Base-by-base conservation (phyloP, 257 asterid genomes). In the Avicennia marina region DNA sequence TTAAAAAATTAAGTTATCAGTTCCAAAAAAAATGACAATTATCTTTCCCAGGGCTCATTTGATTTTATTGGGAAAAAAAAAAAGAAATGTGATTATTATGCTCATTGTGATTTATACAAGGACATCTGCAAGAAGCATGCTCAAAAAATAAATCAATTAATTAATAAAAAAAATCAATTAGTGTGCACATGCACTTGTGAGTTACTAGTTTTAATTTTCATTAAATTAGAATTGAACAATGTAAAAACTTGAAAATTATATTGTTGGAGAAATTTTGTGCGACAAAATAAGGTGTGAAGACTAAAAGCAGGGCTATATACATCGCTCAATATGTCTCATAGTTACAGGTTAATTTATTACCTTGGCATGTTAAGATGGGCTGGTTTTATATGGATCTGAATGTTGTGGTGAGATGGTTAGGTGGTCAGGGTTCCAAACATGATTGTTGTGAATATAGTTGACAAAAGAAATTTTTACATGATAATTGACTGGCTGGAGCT, bases 321-420 rank as follows among this genome's bases (percentile, higher is more conserved):
- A 31, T 27, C 4, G 6, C 15, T 32, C 47, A 17, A 36, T 26
- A 47, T 20, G 31, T 43, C 42, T 58, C 48, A 48, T 32, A 42
- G 41, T 29, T 48, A n/a, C 53, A 40, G 56, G 49, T 21, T 24
- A 57, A 56, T 20, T 49, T 49, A 26, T 58, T 48, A n/a, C 20
- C 31, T 10, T n/a, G 2, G 17, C 36, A 19, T 58, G 43, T 27
- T 41, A 24, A 9, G 53, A 18, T 60, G 50, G 56, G 27, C 19
- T 66, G 29, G 13, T 34, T 42, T 50, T 56, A 15, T 22, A 11
- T 9, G 39, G 40, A 15, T 32, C 32, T 43, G 56, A 29, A 45
- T 33, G 33, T 41, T 56, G 26, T 13, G 27, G 58, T 24, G 19
- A 18, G 27, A 56, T 29, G 5, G 27, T 31, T 36, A 47, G 59